phyloP scores from a whole-genome alignment of 257 asterid genomes.

The Solanum gracilifrons region DNA sequence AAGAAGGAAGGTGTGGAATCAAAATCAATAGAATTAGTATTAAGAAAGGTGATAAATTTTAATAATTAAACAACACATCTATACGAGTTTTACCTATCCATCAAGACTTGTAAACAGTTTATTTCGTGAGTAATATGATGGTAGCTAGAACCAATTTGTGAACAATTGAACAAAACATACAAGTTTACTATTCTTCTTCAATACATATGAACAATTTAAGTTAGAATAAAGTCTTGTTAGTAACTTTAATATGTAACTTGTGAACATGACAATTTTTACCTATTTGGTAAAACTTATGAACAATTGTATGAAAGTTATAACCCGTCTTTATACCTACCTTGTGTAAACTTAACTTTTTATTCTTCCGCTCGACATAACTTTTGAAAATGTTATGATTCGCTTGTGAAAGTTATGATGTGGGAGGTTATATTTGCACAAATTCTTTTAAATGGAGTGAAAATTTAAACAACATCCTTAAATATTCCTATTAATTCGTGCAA shows the following conservation, averaged over 20 bases:
- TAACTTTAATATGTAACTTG: neutral
- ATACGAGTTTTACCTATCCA: neutral
- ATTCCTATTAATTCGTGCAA: neutral
- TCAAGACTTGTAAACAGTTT: neutral
- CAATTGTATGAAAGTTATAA: neutral
- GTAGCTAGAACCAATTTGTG: neutral
- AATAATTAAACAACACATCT: neutral
- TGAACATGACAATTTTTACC: neutral
- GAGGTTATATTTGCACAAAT: neutral
- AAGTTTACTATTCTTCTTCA: neutral
- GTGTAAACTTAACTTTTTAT: neutral
- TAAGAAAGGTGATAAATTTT: neutral
- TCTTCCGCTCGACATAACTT: neutral
- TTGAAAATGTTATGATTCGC: neutral
- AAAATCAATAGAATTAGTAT: neutral
- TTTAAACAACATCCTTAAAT: neutral
- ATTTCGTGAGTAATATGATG: neutral
- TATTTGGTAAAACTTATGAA: too few species aligned
- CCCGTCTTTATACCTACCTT: neutral
- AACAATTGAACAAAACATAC: neutral
- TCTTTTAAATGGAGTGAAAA: neutral
- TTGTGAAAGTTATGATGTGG: neutral
- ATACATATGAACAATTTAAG: neutral
- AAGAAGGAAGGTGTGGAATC: neutral
- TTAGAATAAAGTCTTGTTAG: neutral